phyloP scores from a whole-genome alignment of 306 rosid genomes.

The Luffa aegyptiaca region DNA sequence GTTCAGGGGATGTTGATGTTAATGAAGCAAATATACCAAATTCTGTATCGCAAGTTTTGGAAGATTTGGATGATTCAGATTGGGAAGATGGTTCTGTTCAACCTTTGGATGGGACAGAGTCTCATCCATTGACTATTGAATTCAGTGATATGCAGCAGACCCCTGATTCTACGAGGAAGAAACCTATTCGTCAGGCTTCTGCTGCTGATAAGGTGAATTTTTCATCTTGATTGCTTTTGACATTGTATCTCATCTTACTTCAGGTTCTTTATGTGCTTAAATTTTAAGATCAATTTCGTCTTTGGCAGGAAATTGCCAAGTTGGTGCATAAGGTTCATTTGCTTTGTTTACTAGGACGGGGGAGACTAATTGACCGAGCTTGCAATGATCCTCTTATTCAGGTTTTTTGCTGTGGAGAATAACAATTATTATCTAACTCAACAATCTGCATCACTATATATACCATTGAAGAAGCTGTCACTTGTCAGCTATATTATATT shows the following conservation, averaged over 20 bases:
- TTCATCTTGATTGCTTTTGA: constrained; percentile 11
- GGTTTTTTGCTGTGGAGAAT: constrained; percentile 29
- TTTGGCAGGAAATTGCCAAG: constrained; percentile 63
- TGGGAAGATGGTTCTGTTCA: constrained; percentile 83
- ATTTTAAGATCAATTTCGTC: neutral
- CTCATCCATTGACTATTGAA: constrained; percentile 54
- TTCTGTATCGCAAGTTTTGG: constrained; percentile 23
- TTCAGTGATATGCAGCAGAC: constrained; percentile 30
- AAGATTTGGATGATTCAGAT: constrained; percentile 58
- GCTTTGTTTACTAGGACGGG: constrained; percentile 90
- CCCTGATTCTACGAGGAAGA: constrained; percentile 36
- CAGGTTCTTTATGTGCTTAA: constrained; percentile 12
- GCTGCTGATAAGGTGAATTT: constrained; percentile 65
- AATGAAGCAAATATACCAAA: constrained; percentile 22
- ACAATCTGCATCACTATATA: neutral
- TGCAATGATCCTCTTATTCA: constrained; percentile 82
- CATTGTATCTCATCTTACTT: constrained; percentile 21
- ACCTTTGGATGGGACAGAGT: constrained; percentile 13
- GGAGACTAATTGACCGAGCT: constrained; percentile 70
- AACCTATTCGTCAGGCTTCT: constrained; percentile 54
- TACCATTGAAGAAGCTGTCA: neutral
- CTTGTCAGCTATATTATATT: neutral
- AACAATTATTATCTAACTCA: constrained; percentile 3
- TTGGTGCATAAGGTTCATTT: constrained; percentile 82
- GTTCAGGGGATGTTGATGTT: constrained; percentile 23